These are phyloP conservation scores for Ilyonectria destructans DNA, from an alignment of 2,329 filamentous ascomycete species.

Conservation along the genomic window DNA sequence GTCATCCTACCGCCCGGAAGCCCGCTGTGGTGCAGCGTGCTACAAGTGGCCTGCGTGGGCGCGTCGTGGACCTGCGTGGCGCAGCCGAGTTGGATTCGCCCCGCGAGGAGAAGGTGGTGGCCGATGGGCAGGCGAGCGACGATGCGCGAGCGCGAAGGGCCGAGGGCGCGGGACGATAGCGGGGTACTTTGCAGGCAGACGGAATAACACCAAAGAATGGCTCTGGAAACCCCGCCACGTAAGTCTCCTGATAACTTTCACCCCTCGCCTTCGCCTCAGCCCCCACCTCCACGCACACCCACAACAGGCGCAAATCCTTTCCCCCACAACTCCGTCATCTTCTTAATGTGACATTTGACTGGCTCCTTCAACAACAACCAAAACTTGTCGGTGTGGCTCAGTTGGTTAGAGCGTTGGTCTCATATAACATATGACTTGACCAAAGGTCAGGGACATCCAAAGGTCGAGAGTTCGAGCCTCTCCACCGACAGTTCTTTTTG, in stretches of 20 bases:
- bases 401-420: constrained; percentile 60
- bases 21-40: not conserved
- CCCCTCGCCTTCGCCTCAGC: not conserved
- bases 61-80: constrained; percentile 38
- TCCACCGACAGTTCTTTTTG: constrained; percentile 41
- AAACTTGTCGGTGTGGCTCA: constrained; percentile 53
- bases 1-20: not conserved
- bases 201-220: not conserved
- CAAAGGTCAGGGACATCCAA: constrained; percentile 46
- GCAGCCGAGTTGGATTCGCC: constrained; percentile 28
- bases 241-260: constrained; percentile 14
- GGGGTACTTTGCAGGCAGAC: constrained; percentile 13
- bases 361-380: constrained; percentile 17
- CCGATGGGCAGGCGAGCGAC: no score
- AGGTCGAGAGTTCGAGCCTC: constrained; percentile 51
- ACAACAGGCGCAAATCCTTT: not conserved
- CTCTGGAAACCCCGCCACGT: no score
- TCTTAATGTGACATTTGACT: not conserved
- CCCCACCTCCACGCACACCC: not conserved
- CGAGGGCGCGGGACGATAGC: constrained; percentile 27
- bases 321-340: not conserved
- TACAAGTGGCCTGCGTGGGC: constrained; percentile 33
- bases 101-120: not conserved
- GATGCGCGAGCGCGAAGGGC: constrained; percentile 27
- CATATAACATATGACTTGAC: constrained; percentile 47